Conservation (phyloP, 129 eudicot species). For the Helianthus tuberosus region DNA sequence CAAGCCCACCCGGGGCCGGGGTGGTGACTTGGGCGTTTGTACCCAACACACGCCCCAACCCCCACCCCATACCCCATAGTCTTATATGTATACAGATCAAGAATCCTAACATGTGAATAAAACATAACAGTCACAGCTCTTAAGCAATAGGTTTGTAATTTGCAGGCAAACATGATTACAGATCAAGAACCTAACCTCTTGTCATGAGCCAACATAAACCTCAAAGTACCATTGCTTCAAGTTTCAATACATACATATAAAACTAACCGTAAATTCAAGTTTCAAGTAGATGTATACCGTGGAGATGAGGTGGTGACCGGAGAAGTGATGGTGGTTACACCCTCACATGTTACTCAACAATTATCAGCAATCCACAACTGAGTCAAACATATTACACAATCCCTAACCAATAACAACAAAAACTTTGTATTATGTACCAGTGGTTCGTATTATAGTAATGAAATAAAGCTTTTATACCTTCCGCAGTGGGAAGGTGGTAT, state of each 20-base stretch:
- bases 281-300: too few species aligned
- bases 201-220: neutral
- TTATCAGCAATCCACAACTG: neutral
- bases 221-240: conserved; percentile 1
- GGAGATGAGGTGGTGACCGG: too few species aligned
- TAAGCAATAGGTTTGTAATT: neutral
- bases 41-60: too few species aligned
- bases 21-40: too few species aligned
- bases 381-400: neutral
- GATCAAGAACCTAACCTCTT: neutral
- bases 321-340: neutral
- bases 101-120: neutral
- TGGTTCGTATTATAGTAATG: neutral
- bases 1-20: too few species aligned
- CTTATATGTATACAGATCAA: conserved; percentile 15
- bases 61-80: too few species aligned
- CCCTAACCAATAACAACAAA: neutral
- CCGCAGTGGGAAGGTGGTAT: too few species aligned
- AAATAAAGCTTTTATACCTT: neutral
- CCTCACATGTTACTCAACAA: neutral
- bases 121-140: too few species aligned
- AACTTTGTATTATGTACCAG: neutral
- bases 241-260: neutral
- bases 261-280: too few species aligned
- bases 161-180: neutral